Evolutionary conservation across 257 asterid genomes (phyloP).

Genomic region (Solanum arcanum): DNA sequence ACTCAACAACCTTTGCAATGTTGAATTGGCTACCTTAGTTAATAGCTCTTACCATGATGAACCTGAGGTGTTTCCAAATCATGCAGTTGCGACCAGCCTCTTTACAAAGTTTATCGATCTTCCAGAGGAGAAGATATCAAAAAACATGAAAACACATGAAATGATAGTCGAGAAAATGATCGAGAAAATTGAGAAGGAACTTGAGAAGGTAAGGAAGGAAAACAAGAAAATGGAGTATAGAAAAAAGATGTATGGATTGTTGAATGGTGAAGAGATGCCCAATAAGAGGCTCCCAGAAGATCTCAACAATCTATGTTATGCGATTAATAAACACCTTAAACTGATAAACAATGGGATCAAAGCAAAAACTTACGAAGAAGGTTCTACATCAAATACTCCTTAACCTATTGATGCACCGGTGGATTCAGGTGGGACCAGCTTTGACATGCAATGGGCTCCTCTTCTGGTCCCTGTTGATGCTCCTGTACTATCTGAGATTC

Average conservation of each 20-base stretch:
- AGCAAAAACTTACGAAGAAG: background rate
- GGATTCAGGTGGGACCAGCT: too few species aligned
- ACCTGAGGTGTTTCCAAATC: background rate
- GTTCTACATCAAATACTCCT: background rate
- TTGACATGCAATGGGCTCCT: too few species aligned
- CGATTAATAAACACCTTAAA: background rate
- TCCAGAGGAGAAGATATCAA: background rate
- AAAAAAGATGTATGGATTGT: background rate
- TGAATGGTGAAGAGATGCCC: background rate
- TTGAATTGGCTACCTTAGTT: background rate
- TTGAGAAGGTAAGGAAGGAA: background rate
- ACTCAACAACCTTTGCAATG: background rate
- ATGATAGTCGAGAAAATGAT: background rate
- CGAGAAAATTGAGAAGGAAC: background rate
- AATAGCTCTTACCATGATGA: background rate
- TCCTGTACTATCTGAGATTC: too few species aligned
- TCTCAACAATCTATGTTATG: background rate
- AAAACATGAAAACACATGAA: background rate
- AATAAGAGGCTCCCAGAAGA: accelerated
- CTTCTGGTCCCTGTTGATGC: too few species aligned
- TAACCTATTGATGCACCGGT: too few species aligned
- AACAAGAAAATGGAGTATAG: background rate
- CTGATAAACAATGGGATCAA: background rate
- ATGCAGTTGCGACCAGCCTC: background rate
- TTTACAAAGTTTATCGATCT: background rate